Evolutionary conservation across 1,139 yeast species (phyloP), one percentile per base, ranked within the genome.

Genomic region (Debaryomycetaceae sp.): DNA sequence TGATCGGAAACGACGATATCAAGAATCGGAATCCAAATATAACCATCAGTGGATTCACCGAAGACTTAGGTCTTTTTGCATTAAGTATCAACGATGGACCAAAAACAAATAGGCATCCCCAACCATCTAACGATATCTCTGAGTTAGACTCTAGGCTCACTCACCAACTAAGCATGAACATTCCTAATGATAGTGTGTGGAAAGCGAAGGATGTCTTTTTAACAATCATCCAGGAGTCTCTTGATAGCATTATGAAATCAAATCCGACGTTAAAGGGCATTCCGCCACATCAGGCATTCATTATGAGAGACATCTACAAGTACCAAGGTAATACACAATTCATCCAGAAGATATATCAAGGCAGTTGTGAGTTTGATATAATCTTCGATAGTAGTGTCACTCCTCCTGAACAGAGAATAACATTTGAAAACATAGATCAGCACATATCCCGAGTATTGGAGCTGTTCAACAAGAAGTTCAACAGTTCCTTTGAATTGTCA

Each of bases 111-210:
- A 66, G 47, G 22, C 80, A 76, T 45, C 80, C 78, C 2, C 54
- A 63, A 9, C 55, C 57, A 0, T 53, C 50, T 1, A 49, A 71
- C 40, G 57, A 64, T 3, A 66, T 68, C 20, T 63, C 70, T 0
- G 72, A 69, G 14, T 56, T 75, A 14, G 81, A 84, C 57, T 83
- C 88, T 5, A 56, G 70, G 0, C 72, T 67, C 42, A 68, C 87
- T 0, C 88, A 86, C 52, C 87, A 88, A 59, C 57, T 83, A 34
- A 81, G 93, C 23, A 66, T 91, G 51, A 71, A 68, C 22, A 84
- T 88, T 3, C 96, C 97, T 0, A 81, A 78, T 55, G 88, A 79
- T 38, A 76, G 82, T 49, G 74, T 80, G 6, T 91, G 97, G 97
- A 76, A 76, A 57, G 95, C 95, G 2, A 77, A 77, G 48, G 97